Evolutionary conservation across 2,329 filamentous ascomycete genomes (phyloP).

Genomic region (Cladosporium sp.): DNA sequence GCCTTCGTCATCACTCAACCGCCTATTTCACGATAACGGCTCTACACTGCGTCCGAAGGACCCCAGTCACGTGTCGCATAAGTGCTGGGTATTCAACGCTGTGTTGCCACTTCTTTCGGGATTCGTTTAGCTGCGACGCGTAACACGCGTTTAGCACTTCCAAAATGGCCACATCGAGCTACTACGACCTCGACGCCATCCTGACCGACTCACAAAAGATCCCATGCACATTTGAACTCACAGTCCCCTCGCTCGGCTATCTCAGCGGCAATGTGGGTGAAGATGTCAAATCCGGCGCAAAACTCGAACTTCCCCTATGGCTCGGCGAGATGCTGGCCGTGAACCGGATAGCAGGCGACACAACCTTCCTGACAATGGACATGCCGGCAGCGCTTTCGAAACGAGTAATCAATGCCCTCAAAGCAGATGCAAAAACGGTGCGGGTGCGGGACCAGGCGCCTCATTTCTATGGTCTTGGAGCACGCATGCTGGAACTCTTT

Average conservation of each 20-base stretch:
- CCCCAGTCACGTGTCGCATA: neutral
- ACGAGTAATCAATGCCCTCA: conserved; percentile 81
- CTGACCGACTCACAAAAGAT: conserved; percentile 91
- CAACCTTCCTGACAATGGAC: conserved; percentile 71
- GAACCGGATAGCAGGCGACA: conserved; percentile 38
- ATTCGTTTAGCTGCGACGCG: neutral
- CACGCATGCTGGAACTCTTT: conserved; percentile 82
- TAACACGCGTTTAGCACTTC: neutral
- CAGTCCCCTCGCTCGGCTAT: conserved; percentile 81
- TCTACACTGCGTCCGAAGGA: neutral
- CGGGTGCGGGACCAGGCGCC: conserved; percentile 76
- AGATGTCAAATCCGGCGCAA: conserved; percentile 73
- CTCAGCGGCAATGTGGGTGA: conserved; percentile 75
- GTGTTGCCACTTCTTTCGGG: no score
- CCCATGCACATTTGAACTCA: conserved; percentile 89
- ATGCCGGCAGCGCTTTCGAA: conserved; percentile 72
- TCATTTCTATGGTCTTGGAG: conserved; percentile 83
- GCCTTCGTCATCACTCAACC: conserved; percentile 3
- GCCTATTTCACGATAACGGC: conserved; percentile 1
- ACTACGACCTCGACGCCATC: conserved; percentile 82
- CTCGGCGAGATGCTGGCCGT: conserved; percentile 89
- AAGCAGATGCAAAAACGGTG: conserved; percentile 82
- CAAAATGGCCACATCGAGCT: conserved; percentile 44
- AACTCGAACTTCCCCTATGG: conserved; percentile 84
- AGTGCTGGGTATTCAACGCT: neutral